A percentile compares a stretch with the other conserved stretches of the same genome.
These are phyloP conservation scores for Phallus indusiatus DNA, from an alignment of 768 basidiomycete genomes.

Conservation along the genomic window DNA sequence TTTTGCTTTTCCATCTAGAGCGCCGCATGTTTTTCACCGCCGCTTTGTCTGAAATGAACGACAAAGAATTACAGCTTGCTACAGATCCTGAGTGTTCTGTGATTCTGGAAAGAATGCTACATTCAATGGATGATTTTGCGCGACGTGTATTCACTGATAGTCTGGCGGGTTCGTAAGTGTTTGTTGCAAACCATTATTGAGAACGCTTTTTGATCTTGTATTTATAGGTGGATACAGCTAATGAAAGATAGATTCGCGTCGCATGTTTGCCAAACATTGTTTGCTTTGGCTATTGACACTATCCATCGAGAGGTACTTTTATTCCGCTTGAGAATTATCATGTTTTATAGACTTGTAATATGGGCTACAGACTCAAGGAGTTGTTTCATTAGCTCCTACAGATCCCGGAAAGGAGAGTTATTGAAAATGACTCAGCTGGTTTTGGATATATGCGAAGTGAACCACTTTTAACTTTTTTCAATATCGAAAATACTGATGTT, in stretches of 20 bases:
- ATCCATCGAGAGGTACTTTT: slow-evolving; percentile 55
- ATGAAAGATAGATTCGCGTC: slow-evolving; percentile 83
- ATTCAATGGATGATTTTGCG: slow-evolving; percentile 97
- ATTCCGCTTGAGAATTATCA: neutral
- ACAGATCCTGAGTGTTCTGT: slow-evolving; percentile 92
- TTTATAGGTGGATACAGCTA: slow-evolving; percentile 51
- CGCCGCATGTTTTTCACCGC: slow-evolving; percentile 70
- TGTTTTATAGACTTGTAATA: neutral
- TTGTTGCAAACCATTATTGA: slow-evolving; percentile 5
- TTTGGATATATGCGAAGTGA: slow-evolving; percentile 56
- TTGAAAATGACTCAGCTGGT: slow-evolving; percentile 55
- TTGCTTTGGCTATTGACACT: slow-evolving; percentile 56
- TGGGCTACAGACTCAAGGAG: slow-evolving; percentile 43
- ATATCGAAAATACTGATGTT: neutral
- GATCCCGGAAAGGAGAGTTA: slow-evolving; percentile 50
- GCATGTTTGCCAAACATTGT: slow-evolving; percentile 88
- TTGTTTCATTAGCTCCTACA: slow-evolving; percentile 40
- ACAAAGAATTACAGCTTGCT: slow-evolving; percentile 81
- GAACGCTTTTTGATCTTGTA: neutral
- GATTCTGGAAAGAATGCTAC: slow-evolving; percentile 78
- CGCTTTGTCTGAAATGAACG: slow-evolving; percentile 74
- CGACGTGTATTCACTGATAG: slow-evolving; percentile 84
- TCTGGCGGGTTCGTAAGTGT: slow-evolving; percentile 76
- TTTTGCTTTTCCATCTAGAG: slow-evolving; percentile 37
- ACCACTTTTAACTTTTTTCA: slow-evolving; percentile 21